Evolutionary conservation across 208 protist genomes (phyloP), one percentile per base, ranked within the genome.

Genomic region (Polymyxa betae): DNA sequence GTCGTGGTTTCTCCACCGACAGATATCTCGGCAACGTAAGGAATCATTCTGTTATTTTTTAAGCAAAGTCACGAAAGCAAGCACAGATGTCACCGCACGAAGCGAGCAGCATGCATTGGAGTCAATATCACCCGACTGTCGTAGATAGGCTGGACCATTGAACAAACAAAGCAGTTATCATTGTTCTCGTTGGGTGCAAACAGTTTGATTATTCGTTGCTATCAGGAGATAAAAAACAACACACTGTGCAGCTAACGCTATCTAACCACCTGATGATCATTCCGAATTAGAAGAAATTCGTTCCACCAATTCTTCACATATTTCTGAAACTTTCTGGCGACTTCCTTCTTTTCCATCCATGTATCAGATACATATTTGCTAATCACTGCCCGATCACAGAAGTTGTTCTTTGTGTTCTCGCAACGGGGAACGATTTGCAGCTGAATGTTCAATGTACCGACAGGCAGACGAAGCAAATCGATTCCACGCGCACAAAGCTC

Each of bases 161-260:
- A 45, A n/a, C 72, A 82, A 82, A 82, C 72, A 35, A 82, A 82
- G 12, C 5, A 20, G 5, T n/a, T 5, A 5, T 82, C 72, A 5
- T 82, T n/a, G n/a, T 82, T n/a, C n/a, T 82, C 72, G 72, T 82
- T 82, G 72, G 5, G 5, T 20, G n/a, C 72, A n/a, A 82, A 82
- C 72, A 82, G n/a, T n/a, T 82, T 82, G 72, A 82, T 82, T 20
- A 35, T 20, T n/a, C 72, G 72, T 5, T 82, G 5, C 72, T 82
- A 24, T 60, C 24, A 60, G 5, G 5, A 24, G 49, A 60, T 29
- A 60, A 60, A 60, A 60, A 60, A 29, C 49, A 60, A 29, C 49
- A 24, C 5, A 24, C 49, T 60, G 24, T 60, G 49, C 5, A 60
- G 12, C 24, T 60, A n/a, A n/a, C n/a, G n/a, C n/a, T n/a, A n/a